Evolutionary conservation across 805 yeast genomes (phyloP).

Genomic region (Hanseniaspora taiwanica): DNA sequence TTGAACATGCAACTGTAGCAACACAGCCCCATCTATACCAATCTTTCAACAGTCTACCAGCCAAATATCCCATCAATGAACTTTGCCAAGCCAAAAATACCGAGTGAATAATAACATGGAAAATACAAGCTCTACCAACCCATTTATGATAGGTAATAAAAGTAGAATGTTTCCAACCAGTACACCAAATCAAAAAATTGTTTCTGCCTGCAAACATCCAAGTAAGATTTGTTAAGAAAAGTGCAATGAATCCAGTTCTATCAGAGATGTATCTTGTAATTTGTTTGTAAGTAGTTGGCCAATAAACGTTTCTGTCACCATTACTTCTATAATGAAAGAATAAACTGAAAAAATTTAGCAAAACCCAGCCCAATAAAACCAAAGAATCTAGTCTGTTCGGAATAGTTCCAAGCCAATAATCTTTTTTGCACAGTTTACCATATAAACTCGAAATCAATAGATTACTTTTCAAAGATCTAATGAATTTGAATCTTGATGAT

Average conservation of each 20-base stretch:
- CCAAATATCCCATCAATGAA: slow-evolving; percentile 26
- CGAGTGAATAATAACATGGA: slow-evolving; percentile 40
- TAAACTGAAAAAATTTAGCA: slow-evolving; percentile 8
- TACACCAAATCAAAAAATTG: slow-evolving; percentile 44
- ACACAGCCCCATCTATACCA: slow-evolving; percentile 28
- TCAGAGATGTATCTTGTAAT: slow-evolving; percentile 29
- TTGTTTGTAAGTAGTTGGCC: slow-evolving; percentile 9
- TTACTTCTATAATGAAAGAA: slow-evolving; percentile 5
- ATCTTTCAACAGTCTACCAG: slow-evolving; percentile 28
- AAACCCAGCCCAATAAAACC: slow-evolving; percentile 9
- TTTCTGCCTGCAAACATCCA: slow-evolving; percentile 60
- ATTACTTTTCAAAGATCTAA: neutral
- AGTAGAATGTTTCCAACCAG: slow-evolving; percentile 52
- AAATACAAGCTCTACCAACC: slow-evolving; percentile 39
- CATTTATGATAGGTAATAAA: slow-evolving; percentile 55
- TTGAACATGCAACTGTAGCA: slow-evolving; percentile 24
- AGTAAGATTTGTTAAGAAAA: slow-evolving; percentile 39
- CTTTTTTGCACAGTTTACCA: slow-evolving; percentile 1
- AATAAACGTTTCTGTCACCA: slow-evolving; percentile 5
- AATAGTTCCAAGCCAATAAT: slow-evolving; percentile 21
- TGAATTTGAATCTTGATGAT: neutral
- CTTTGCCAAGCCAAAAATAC: slow-evolving; percentile 37
- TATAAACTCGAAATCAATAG: neutral
- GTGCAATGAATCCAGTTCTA: slow-evolving; percentile 35
- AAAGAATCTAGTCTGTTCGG: slow-evolving; percentile 15